A percentile compares a stretch with the other conserved stretches of the same genome.
Conservation (phyloP, 495 filamentous ascomycete genomes). For the Glutinoglossum americanum region DNA sequence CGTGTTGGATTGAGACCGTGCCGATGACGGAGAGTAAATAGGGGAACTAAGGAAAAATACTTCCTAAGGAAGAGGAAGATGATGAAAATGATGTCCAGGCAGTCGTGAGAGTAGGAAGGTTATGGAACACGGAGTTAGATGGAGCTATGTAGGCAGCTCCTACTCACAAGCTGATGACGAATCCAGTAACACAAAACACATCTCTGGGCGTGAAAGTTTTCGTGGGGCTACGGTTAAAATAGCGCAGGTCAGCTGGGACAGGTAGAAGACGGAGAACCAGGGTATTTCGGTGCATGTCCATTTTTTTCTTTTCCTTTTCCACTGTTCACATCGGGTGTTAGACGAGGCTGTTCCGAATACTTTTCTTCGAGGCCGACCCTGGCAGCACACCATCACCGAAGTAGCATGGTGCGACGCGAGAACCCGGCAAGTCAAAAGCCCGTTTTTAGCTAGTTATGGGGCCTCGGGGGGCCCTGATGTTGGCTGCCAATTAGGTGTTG, state of each 20-base stretch:
- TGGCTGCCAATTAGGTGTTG: too few species aligned
- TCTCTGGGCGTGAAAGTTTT: neutral
- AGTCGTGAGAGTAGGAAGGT: neutral
- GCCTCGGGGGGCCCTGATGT: too few species aligned
- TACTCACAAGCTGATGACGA: neutral
- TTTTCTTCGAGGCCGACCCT: neutral
- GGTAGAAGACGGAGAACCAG: neutral
- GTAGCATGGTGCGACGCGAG: neutral
- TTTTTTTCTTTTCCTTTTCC: neutral
- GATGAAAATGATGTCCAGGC: neutral
- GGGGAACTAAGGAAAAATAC: neutral
- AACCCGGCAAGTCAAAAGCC: too few species aligned
- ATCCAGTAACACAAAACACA: neutral
- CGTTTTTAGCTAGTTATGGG: too few species aligned
- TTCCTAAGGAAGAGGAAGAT: neutral
- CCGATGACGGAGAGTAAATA: too few species aligned
- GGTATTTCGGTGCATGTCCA: neutral
- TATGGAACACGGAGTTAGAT: neutral
- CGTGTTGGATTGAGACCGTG: neutral
- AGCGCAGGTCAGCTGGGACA: neutral
- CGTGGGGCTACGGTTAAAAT: neutral
- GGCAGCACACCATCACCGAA: neutral
- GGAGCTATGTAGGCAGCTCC: neutral
- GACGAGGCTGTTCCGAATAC: neutral
- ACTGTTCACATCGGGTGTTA: neutral